Conservation (phyloP, 352 stramenopile species). For the Aphanomyces euteiches region DNA sequence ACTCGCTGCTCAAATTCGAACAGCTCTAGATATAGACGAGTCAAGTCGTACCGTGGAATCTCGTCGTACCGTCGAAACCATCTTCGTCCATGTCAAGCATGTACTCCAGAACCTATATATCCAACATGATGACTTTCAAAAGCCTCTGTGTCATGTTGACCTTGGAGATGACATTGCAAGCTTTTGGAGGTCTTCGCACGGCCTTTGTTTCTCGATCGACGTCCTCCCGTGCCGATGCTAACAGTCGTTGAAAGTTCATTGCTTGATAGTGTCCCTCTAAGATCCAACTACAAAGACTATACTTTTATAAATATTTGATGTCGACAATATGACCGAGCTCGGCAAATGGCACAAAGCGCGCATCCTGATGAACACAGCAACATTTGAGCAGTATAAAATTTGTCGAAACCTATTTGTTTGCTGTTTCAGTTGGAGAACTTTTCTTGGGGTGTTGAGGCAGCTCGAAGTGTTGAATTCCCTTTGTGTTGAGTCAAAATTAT, state of each 20-base stretch:
- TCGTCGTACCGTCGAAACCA: conserved; percentile 13
- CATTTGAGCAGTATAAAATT: too few relatives aligned
- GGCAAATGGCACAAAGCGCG: neutral
- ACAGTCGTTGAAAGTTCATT: conserved; percentile 29
- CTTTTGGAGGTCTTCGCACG: neutral
- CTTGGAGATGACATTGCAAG: conserved; percentile 19
- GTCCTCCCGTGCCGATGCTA: conserved; percentile 25
- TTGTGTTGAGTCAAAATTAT: too few relatives aligned
- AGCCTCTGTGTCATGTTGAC: conserved; percentile 2
- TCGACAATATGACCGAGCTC: neutral
- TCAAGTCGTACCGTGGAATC: neutral
- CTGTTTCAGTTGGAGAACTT: too few relatives aligned
- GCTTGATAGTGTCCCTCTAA: neutral
- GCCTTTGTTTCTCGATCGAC: conserved; percentile 1
- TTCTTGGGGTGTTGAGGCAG: too few relatives aligned
- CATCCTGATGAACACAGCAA: too few relatives aligned
- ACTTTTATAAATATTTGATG: conserved; percentile 1
- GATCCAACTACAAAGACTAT: too few relatives aligned
- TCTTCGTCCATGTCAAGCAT: conserved; percentile 27
- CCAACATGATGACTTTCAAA: neutral
- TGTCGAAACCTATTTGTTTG: too few relatives aligned
- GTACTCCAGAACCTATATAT: conserved; percentile 17
- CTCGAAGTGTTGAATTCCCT: too few relatives aligned
- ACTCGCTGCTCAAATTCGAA: conserved; percentile 22
- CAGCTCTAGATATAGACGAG: conserved; percentile 1